Percentiles rank a stretch among this genome's conserved stretches.
Conservation (phyloP, 768 basidiomycete genomes). For the Porpolomopsis calyptriformis region DNA sequence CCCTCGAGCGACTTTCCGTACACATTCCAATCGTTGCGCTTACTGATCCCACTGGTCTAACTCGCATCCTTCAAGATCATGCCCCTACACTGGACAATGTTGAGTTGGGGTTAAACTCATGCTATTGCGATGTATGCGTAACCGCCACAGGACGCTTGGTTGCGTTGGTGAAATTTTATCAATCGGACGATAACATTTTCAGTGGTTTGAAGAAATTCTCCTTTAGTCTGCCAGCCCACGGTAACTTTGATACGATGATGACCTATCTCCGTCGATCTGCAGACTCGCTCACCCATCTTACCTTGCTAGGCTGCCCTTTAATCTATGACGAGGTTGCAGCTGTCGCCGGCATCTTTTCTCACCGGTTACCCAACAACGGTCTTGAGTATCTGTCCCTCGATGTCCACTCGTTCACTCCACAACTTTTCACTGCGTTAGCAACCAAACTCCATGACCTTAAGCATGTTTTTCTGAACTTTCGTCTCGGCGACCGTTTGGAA, state of each 20-base stretch:
- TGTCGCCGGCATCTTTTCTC: neutral
- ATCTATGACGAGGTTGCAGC: neutral
- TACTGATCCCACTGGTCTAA: constrained; percentile 26
- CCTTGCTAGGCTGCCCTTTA: neutral
- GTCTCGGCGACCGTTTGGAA: neutral
- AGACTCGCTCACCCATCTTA: neutral
- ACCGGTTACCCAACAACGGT: neutral
- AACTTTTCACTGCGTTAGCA: neutral
- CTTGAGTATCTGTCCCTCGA: neutral
- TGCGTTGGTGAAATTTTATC: constrained; percentile 23
- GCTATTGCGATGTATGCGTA: constrained; percentile 12
- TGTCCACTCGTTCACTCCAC: neutral
- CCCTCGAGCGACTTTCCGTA: constrained; percentile 23
- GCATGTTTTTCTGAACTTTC: neutral
- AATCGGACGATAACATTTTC: constrained; percentile 20
- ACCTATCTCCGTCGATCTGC: neutral
- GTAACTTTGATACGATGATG: neutral
- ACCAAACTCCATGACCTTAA: neutral
- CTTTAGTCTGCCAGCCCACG: constrained; percentile 30
- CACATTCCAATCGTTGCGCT: constrained; percentile 29
- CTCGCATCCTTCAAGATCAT: constrained; percentile 21
- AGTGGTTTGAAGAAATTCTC: constrained; percentile 23
- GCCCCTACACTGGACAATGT: constrained; percentile 24
- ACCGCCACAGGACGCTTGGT: constrained; percentile 21
- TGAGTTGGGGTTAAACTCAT: constrained; percentile 28